Evolutionary conservation across 305 asterid genomes (phyloP).

Genomic region (Striga hermonthica): DNA sequence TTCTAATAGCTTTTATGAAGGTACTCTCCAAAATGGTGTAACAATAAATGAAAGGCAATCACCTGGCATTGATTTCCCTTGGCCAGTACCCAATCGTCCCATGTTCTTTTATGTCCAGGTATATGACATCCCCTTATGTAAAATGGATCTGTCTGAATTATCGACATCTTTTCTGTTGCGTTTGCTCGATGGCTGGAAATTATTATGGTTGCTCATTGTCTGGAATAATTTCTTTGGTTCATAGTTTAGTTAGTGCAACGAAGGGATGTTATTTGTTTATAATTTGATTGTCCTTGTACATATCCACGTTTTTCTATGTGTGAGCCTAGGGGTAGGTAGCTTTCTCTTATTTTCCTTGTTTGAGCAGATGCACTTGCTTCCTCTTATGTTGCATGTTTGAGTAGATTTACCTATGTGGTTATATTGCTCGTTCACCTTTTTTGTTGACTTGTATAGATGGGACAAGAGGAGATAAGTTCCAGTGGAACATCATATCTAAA

Average conservation of each 20-base stretch:
- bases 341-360: constrained; percentile 1
- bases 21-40: constrained; percentile 99
- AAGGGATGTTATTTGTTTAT: constrained; percentile 8
- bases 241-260: constrained; percentile 25
- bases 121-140: constrained; percentile 26
- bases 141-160: constrained; percentile 15
- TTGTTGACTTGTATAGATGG: constrained; percentile 65
- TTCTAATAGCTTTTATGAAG: constrained; percentile 98
- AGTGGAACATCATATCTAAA: constrained; percentile 98
- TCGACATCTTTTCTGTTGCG: constrained; percentile 13
- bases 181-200: constrained; percentile 23
- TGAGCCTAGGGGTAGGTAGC: no score
- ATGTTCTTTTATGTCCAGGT: constrained; percentile 99
- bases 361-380: background rate
- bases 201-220: constrained; percentile 4
- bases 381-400: constrained; percentile 18
- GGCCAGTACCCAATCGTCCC: constrained; percentile 99
- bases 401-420: constrained; percentile 21
- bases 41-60: constrained; percentile 89
- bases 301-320: background rate
- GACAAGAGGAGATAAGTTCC: constrained; percentile 99
- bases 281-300: constrained; percentile 6
- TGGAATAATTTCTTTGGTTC: constrained; percentile 16
- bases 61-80: constrained; percentile 97
- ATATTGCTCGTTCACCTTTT: constrained; percentile 23